Evolutionary conservation across 2,329 filamentous ascomycete genomes (phyloP), one percentile per base, ranked within the genome.

Genomic region (Biscogniauxia marginata): DNA sequence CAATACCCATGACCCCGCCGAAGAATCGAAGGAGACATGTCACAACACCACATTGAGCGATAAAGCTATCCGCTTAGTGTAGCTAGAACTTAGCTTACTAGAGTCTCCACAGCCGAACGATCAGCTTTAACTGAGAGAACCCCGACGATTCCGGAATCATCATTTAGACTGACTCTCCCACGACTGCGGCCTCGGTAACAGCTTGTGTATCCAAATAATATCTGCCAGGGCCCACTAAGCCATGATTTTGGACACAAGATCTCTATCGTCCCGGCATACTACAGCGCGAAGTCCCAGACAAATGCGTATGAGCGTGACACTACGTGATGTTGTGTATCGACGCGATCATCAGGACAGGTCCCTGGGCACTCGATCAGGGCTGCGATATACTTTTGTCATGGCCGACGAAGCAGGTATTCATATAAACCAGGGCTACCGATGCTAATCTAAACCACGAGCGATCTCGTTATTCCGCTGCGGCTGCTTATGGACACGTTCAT

Each of bases 261-360:
- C 54, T 56, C 52, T 50, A 58, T 60, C 56, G 48, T 58, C 45
- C 55, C 61, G 61, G 59, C 48, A 58, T 50, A 46, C 54, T 58
- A 57, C 59, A 61, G 61, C 57, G 57, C 57, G 57, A 54, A 60
- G 56, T 63, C 48, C 62, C 62, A 62, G 50, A 54, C 46, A 19
- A 55, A 56, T 57, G 62, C 13, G 59, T 44, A 54, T 49, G 52
- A 57, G 49, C 44, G 62, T 63, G 30, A 45, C 53, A 62, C 62
- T 47, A 57, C 54, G 53, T 49, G 43, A 57, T 62, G 60, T 18
- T 45, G 59, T 62, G 57, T 53, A 43, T 58, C 55, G 39, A 53
- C 47, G 49, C 50, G 49, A 52, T 45, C 21, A 43, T 59, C 56
- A 49, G 49, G 44, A 49, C 53, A 51, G 50, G 22, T 21, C 50